phyloP scores from a whole-genome alignment of 1,284 basidiomycete genomes.

The Ustilago loliicola region DNA sequence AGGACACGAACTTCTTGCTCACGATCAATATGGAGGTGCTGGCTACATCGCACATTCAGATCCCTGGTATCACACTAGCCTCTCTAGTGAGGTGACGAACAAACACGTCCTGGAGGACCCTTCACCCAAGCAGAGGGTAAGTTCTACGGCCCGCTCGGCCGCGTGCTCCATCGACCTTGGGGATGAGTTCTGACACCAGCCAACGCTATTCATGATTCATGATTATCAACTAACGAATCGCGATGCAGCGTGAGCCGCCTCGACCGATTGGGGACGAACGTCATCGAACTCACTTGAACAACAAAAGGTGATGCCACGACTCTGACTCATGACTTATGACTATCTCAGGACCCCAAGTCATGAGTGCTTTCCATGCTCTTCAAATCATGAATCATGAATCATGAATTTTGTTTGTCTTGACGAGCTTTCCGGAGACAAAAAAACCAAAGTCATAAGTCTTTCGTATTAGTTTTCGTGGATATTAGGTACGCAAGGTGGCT shows the following conservation, averaged over 20 bases:
- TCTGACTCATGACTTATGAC: no score
- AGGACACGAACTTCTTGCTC: not conserved
- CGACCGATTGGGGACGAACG: conserved; percentile 37
- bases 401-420: no score
- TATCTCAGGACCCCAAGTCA: no score
- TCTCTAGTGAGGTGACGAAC: not conserved
- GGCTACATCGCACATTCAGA: not conserved
- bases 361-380: no score
- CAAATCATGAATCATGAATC: no score
- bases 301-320: no score
- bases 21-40: not conserved
- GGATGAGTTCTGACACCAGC: not conserved
- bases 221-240: not conserved
- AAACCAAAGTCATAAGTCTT: no score
- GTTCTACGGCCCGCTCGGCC: not conserved
- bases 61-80: not conserved
- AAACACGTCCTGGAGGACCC: not conserved
- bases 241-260: conserved; percentile 14
- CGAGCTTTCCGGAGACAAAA: no score
- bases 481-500: no score
- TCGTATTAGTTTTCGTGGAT: no score
- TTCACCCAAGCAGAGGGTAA: not conserved
- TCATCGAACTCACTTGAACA: not conserved
- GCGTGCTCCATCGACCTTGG: not conserved
- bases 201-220: not conserved